phyloP scores from a whole-genome alignment of 1,284 basidiomycete genomes.

The Gomphus sp. region DNA sequence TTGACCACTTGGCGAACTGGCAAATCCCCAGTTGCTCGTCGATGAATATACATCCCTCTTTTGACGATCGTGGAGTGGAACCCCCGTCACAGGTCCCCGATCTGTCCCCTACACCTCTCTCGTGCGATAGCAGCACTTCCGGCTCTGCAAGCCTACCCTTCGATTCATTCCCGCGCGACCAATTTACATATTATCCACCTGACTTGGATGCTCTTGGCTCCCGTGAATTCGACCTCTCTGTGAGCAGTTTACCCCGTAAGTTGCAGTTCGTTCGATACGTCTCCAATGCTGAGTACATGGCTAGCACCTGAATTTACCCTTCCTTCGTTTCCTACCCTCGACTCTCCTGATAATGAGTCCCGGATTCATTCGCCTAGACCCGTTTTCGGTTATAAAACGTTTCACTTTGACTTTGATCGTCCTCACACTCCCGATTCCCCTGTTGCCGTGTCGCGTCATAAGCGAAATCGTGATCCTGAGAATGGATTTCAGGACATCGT shows the following conservation, averaged over 20 bases:
- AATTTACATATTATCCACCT: neutral
- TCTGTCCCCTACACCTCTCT: neutral
- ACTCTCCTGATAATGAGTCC: neutral
- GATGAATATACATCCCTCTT: neutral
- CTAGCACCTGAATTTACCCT: neutral
- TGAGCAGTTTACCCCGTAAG: neutral
- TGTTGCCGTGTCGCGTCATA: neutral
- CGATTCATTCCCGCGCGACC: neutral
- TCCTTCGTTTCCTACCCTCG: neutral
- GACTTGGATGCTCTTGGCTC: neutral
- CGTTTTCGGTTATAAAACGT: slow-evolving; percentile 5
- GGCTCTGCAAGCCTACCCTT: neutral
- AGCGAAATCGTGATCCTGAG: neutral
- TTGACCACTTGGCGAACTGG: neutral
- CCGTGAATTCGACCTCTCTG: neutral
- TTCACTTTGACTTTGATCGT: slow-evolving; percentile 5
- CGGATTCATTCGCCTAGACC: slow-evolving; percentile 8
- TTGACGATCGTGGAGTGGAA: neutral
- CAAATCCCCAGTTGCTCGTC: neutral
- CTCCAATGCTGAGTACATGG: neutral
- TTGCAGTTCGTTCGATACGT: neutral
- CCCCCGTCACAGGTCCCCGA: neutral
- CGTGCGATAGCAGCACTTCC: neutral
- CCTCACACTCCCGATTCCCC: neutral
- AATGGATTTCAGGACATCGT: neutral